Evolutionary conservation across 2,329 filamentous ascomycete genomes (phyloP).

Genomic region (Cordyceps militaris): DNA sequence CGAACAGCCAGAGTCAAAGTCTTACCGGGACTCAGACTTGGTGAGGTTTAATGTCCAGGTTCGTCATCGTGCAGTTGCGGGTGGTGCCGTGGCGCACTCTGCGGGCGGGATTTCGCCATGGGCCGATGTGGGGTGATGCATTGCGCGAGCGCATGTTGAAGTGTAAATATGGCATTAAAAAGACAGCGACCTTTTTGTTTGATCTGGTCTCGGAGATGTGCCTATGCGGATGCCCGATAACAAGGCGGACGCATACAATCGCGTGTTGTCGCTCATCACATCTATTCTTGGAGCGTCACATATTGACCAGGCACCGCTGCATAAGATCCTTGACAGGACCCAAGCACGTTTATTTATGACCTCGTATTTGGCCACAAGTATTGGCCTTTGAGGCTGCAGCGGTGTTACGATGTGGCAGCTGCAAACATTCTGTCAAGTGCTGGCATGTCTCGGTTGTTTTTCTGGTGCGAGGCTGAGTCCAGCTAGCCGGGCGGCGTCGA

Average conservation of each 20-base stretch:
- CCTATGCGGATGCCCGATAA: no score
- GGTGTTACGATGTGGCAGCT: not conserved
- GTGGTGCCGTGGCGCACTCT: not conserved
- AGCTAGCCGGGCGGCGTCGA: not conserved
- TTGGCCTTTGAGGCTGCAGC: no score
- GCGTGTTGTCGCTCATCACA: not conserved
- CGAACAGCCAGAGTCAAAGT: not conserved
- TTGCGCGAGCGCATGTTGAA: not conserved
- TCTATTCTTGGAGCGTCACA: not conserved
- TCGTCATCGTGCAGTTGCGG: not conserved
- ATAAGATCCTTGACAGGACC: not conserved
- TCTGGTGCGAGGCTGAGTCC: not conserved
- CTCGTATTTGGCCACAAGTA: not conserved
- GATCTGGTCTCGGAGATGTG: no score
- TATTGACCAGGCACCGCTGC: not conserved
- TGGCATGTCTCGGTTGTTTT: no score
- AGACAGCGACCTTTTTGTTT: no score
- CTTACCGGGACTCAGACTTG: not conserved
- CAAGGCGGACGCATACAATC: no score
- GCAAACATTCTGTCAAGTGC: no score
- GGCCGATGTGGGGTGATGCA: conserved; percentile 2
- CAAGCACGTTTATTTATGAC: not conserved
- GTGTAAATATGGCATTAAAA: no score
- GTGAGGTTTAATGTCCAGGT: not conserved
- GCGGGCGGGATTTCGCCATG: conserved; percentile 4